These are phyloP conservation scores for Paramarasmius palmivorus DNA, from an alignment of 1,284 basidiomycete species.

Conservation along the genomic window DNA sequence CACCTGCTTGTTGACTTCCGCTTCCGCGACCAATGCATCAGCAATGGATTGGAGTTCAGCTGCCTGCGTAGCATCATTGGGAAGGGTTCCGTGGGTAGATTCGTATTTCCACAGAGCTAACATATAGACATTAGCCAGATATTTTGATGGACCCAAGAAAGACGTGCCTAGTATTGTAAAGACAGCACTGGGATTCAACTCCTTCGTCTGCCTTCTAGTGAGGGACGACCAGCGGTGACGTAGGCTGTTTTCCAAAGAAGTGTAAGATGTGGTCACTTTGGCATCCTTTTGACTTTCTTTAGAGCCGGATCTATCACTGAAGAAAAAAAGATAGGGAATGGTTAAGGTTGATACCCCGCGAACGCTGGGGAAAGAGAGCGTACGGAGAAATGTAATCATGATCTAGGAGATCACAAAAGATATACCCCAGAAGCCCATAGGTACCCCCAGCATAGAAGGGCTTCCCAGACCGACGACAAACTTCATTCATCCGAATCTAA, in stretches of 20 bases:
- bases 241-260: conserved; percentile 67
- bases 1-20: conserved; percentile 72
- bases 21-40: conserved; percentile 56
- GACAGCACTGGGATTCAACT: conserved; percentile 71
- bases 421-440: conserved; percentile 91
- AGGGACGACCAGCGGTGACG: conserved; percentile 69
- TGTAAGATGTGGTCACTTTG: conserved; percentile 66
- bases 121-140: background rate
- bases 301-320: conserved; percentile 62
- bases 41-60: conserved; percentile 64
- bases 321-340: conserved; percentile 19
- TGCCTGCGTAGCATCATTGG: conserved; percentile 47
- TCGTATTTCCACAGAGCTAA: conserved; percentile 87
- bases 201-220: conserved; percentile 75
- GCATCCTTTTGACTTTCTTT: conserved; percentile 64
- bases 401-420: conserved; percentile 88
- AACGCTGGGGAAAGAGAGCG: conserved; percentile 14
- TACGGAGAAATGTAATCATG: conserved; percentile 87
- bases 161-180: conserved; percentile 74
- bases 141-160: background rate
- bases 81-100: conserved; percentile 57
- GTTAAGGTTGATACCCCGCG: conserved; percentile 11
- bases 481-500: conserved; percentile 77
- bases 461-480: conserved; percentile 69
- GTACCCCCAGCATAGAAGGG: conserved; percentile 89